Conservation (phyloP, 345 rosid genomes). For the Eucalyptus camaldulensis region DNA sequence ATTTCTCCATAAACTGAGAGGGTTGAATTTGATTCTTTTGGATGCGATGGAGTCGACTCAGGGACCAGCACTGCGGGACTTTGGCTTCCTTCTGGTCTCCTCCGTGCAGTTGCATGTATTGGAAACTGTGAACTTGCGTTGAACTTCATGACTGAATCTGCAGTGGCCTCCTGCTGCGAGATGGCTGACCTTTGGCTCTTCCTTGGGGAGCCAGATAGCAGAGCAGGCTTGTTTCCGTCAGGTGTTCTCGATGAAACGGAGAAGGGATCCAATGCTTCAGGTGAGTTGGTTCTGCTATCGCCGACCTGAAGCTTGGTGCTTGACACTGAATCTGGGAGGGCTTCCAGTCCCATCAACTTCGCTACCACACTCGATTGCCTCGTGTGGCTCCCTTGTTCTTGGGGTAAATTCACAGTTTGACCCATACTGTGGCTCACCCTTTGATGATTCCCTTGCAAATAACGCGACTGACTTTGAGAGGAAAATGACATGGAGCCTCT, state of each 20-base stretch:
- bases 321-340: conserved; percentile 24
- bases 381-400: conserved; percentile 41
- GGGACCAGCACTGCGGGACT: conserved; percentile 12
- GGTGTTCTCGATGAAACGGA: conserved; percentile 10
- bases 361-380: conserved; percentile 66
- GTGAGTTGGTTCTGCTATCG: background rate
- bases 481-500: conserved; percentile 30
- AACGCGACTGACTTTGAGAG: background rate
- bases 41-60: conserved; percentile 1
- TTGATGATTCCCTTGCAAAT: background rate
- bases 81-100: conserved; percentile 42
- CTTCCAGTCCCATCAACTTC: conserved; percentile 86
- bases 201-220: background rate
- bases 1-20: conserved; percentile 65
- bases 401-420: conserved; percentile 10
- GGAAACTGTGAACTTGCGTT: conserved; percentile 36
- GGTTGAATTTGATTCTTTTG: conserved; percentile 1
- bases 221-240: conserved; percentile 8
- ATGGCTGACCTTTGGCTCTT: conserved; percentile 19
- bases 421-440: background rate
- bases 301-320: background rate
- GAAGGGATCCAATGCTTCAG: conserved; percentile 7
- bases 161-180: conserved; percentile 23
- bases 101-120: conserved; percentile 58
- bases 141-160: conserved; percentile 26